Conservation (phyloP, 345 rosid species). For the Camelina neglecta region DNA sequence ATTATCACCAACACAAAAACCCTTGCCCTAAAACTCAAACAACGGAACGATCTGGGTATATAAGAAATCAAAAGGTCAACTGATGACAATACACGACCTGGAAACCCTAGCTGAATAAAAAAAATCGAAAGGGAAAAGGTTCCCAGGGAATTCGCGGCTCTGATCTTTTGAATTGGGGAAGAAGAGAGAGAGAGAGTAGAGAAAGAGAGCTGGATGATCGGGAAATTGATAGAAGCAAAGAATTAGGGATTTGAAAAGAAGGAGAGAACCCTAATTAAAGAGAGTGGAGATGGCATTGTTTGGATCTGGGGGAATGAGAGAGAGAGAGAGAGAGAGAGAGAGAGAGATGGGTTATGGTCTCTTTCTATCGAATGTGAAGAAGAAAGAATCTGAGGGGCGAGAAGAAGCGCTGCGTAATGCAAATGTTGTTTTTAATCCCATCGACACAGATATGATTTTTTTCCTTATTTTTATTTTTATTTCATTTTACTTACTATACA, state of each 20-base stretch:
- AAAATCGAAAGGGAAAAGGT: neutral
- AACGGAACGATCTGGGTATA: conserved; percentile 26
- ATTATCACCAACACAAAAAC: conserved; percentile 42
- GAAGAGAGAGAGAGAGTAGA: conserved; percentile 23
- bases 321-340: neutral
- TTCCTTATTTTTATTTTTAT: neutral
- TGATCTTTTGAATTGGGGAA: conserved; percentile 48
- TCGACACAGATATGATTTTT: neutral
- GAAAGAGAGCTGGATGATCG: conserved; percentile 34
- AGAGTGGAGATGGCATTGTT: conserved; percentile 50
- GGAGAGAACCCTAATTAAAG: conserved; percentile 48
- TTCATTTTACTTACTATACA: neutral
- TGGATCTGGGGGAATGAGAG: conserved; percentile 51
- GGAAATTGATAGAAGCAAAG: conserved; percentile 10
- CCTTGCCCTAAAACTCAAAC: conserved; percentile 39
- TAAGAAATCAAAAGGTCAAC: conserved; percentile 47
- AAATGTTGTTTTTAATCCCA: neutral
- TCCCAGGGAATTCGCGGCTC: conserved; percentile 37
- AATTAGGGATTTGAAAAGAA: conserved; percentile 32
- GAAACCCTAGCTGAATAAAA: conserved; percentile 32
- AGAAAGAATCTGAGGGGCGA: conserved; percentile 52
- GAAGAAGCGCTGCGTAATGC: conserved; percentile 38
- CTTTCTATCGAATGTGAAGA: neutral
- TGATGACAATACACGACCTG: conserved; percentile 41
- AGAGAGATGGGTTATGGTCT: conserved; percentile 34